A percentile compares a stretch with the other conserved stretches of the same genome.
phyloP scores from a whole-genome alignment of 495 filamentous ascomycete species.

The Aspergillus sclerotiicarbonarius region DNA sequence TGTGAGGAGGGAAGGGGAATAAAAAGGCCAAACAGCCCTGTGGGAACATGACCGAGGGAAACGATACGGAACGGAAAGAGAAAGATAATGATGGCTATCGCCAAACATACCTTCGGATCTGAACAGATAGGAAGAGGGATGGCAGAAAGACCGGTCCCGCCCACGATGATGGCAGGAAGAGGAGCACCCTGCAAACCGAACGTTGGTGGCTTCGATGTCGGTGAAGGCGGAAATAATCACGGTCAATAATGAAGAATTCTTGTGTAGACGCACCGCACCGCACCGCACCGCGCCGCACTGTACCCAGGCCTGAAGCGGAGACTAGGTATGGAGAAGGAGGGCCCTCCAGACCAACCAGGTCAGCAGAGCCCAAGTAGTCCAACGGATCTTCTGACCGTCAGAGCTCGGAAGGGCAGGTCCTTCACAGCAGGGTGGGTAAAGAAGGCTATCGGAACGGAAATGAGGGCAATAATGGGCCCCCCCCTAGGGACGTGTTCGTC shows the following conservation, averaged over 20 bases:
- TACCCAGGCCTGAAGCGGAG: slow-evolving; percentile 4
- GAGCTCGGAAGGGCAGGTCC: slow-evolving; percentile 7
- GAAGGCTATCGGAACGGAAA: slow-evolving; percentile 1
- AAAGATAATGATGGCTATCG: background rate
- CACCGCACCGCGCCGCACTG: background rate
- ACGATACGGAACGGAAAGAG: background rate
- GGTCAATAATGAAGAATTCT: background rate
- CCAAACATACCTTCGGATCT: background rate
- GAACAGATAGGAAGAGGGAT: background rate
- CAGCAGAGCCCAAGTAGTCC: slow-evolving; percentile 1
- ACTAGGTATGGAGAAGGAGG: slow-evolving; percentile 10
- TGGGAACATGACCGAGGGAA: background rate
- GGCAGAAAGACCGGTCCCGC: background rate
- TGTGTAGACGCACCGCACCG: background rate
- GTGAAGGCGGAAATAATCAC: slow-evolving; percentile 1
- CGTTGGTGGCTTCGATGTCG: background rate
- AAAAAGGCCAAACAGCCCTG: background rate
- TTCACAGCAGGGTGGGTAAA: slow-evolving; percentile 4
- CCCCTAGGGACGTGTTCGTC: slow-evolving; percentile 6
- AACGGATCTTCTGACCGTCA: slow-evolving; percentile 4
- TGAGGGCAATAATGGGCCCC: slow-evolving; percentile 1
- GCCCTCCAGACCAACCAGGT: slow-evolving; percentile 5
- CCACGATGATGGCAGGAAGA: background rate
- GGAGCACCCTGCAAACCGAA: background rate
- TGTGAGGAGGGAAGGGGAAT: background rate